These are phyloP conservation scores for Rhizopogon rudus DNA, from an alignment of 768 basidiomycete genomes.

Conservation along the genomic window DNA sequence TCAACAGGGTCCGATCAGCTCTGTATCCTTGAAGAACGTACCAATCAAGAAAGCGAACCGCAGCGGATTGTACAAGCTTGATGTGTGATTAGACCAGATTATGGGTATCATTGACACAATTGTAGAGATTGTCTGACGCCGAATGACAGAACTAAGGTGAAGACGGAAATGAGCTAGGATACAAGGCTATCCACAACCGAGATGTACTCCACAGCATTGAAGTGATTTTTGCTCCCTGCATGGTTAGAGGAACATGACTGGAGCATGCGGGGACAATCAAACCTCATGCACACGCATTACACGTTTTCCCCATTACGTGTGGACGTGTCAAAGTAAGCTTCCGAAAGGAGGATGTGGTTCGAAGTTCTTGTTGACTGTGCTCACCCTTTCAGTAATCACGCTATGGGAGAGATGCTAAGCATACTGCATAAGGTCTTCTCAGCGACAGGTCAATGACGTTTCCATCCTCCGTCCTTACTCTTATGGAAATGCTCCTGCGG, in stretches of 20 bases:
- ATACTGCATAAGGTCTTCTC: slow-evolving; percentile 3
- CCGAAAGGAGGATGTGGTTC: neutral
- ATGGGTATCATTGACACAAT: neutral
- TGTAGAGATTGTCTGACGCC: neutral
- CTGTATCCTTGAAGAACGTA: neutral
- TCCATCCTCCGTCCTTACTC: slow-evolving; percentile 3
- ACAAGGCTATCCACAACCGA: neutral
- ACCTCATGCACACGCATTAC: neutral
- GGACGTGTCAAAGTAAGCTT: neutral
- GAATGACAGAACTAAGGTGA: neutral
- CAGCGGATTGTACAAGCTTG: neutral
- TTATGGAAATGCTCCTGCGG: slow-evolving; percentile 9
- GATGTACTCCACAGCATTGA: neutral
- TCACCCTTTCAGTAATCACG: neutral
- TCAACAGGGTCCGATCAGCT: neutral
- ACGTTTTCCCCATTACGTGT: neutral
- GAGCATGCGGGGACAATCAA: neutral
- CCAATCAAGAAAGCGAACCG: neutral
- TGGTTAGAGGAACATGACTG: neutral
- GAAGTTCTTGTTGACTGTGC: neutral
- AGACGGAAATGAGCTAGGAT: neutral
- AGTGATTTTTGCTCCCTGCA: too few species aligned
- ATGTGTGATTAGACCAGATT: neutral
- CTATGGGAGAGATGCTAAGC: neutral
- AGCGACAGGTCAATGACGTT: slow-evolving; percentile 18